Evolutionary conservation across 2,329 filamentous ascomycete genomes (phyloP), one percentile per base, ranked within the genome.

Genomic region (Pseudogymnoascus sp.): DNA sequence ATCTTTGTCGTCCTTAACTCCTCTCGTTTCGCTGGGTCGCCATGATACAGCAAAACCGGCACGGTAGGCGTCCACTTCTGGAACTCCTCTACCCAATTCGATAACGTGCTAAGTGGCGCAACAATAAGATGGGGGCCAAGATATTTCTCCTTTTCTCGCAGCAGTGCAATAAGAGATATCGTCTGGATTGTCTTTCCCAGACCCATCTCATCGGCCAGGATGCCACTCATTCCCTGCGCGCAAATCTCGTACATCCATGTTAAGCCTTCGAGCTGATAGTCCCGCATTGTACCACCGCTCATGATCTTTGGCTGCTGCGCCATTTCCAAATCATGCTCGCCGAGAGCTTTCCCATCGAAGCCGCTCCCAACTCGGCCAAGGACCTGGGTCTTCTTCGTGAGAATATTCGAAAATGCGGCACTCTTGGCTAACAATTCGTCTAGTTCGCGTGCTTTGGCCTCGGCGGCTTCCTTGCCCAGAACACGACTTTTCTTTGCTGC

Each of bases 1-100:
- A 98, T 84, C 41, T 83, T 79, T n/a, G 84, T 88, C 51, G 80
- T 81, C 66, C 92, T 87, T n/a, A 97, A 85, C 1, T 85, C 80
- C 61, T 86, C 87, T n/a, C 95, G 84, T 67, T 95, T 85, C 19
- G 85, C 80, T 25, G 92, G 92, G 8, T 84, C 88, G 7, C 95
- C 95, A 70, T 99, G 95, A 70, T 98, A 98, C 69, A 98, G 84
- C 61, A 96, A 80, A 0, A 95, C 92, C 0, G 93, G 92, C 41
- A 98, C 93, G 1, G 83, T 84, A 0, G 95, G 95, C 0, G 92
- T 91, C 92, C 93, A 99, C 70, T 89, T 89, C 36, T 87, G 82
- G 69, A 98, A 97, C 72, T 99, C 95, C 45, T 95, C 90, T 45
- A 96, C 88, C 95, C 95, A 99, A 73, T 98, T 99, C 41, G 89